phyloP scores from a whole-genome alignment of 208 protist species.

The Herpetomonas tarakana region DNA sequence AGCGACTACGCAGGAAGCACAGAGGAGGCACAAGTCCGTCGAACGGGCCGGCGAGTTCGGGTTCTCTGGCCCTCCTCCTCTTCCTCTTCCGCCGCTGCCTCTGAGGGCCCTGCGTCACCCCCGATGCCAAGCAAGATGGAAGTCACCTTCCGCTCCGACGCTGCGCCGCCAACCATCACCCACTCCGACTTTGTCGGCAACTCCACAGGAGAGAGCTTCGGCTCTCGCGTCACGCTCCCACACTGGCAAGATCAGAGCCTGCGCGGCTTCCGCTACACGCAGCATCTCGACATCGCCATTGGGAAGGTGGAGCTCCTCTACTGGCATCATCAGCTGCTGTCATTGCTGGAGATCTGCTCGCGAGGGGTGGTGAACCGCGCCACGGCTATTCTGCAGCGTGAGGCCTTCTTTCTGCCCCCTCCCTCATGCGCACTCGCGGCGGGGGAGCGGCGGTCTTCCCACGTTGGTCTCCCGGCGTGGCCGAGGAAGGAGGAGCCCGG shows the following conservation, averaged over 20 bases:
- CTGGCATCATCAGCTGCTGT: slow-evolving; percentile 23
- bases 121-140: background rate
- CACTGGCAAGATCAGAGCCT: background rate
- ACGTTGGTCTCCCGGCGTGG: slow-evolving; percentile 13
- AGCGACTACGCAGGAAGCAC: too few relatives aligned
- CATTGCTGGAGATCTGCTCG: slow-evolving; percentile 25
- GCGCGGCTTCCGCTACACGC: slow-evolving; percentile 26
- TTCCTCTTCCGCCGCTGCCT: too few relatives aligned
- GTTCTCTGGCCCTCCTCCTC: background rate
- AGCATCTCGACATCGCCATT: slow-evolving; percentile 12
- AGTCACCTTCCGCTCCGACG: slow-evolving; percentile 17
- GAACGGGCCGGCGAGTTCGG: background rate
- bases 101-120: background rate
- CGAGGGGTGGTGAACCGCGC: slow-evolving; percentile 29
- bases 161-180: slow-evolving; percentile 20
- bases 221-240: background rate
- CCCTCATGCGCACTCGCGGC: background rate
- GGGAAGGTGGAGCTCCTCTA: slow-evolving; percentile 16
- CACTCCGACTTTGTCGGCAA: slow-evolving; percentile 28
- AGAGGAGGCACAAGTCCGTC: too few relatives aligned
- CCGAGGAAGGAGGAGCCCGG: slow-evolving; percentile 5
- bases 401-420: slow-evolving; percentile 14
- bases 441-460: background rate
- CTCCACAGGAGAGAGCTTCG: background rate
- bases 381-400: slow-evolving; percentile 6